Conservation (phyloP, 164 flowering plant genomes). For the Magnolia sinica region DNA sequence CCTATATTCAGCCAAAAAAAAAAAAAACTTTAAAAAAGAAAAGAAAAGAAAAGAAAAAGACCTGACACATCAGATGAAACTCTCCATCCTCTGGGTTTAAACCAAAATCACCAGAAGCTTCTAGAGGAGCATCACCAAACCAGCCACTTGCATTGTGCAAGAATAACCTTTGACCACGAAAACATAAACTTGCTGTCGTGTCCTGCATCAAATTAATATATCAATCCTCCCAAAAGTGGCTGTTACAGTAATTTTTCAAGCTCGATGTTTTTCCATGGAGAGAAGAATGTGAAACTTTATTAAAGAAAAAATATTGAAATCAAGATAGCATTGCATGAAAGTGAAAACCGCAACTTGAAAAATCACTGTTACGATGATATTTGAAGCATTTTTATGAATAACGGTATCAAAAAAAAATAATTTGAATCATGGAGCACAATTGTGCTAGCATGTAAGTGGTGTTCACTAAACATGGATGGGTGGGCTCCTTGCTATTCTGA, state of each 20-base stretch:
- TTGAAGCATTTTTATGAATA: too few species aligned
- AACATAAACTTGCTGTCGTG: slow-evolving; percentile 61
- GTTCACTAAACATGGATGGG: too few species aligned
- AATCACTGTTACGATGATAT: too few species aligned
- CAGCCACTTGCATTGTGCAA: slow-evolving; percentile 89
- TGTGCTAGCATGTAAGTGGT: too few species aligned
- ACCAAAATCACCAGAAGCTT: slow-evolving; percentile 98
- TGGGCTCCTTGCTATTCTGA: too few species aligned
- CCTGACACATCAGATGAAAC: slow-evolving; percentile 98
- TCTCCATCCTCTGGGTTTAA: slow-evolving; percentile 97
- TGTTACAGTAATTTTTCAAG: background rate
- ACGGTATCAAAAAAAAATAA: too few species aligned
- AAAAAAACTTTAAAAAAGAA: background rate
- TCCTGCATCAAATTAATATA: slow-evolving; percentile 20
- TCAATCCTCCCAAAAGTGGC: background rate
- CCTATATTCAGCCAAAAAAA: background rate
- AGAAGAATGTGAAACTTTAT: too few species aligned
- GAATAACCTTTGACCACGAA: slow-evolving; percentile 88
- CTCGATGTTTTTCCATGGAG: too few species aligned
- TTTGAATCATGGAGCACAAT: too few species aligned
- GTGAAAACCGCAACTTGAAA: too few species aligned
- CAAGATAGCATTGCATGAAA: too few species aligned
- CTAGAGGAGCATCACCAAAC: slow-evolving; percentile 92
- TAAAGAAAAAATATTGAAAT: too few species aligned
- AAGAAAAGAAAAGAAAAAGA: slow-evolving; percentile 18